A percentile compares a stretch with the other conserved stretches of the same genome.
Conservation (phyloP, 1,139 yeast species). For the Saccharomyces hybrid region DNA sequence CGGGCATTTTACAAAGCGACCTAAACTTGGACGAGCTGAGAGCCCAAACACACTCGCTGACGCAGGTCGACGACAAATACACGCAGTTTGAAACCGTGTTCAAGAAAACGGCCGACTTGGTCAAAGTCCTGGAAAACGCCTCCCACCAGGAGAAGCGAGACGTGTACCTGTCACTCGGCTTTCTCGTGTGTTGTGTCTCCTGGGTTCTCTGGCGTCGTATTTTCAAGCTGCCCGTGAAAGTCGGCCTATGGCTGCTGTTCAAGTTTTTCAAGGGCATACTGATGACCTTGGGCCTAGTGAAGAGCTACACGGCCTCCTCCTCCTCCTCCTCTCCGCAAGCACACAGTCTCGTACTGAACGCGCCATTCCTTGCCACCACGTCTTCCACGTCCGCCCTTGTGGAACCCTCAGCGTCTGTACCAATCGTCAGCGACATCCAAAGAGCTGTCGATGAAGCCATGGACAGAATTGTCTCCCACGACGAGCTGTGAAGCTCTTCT, state of each 20-base stretch:
- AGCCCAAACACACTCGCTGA: constrained; percentile 47
- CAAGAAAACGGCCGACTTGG: constrained; percentile 44
- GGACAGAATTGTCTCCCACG: constrained; percentile 21
- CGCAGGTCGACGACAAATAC: constrained; percentile 41
- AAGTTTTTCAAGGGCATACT: constrained; percentile 35
- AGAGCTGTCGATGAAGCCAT: constrained; percentile 23
- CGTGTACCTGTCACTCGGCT: constrained; percentile 46
- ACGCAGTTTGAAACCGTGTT: constrained; percentile 41
- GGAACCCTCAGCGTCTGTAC: neutral
- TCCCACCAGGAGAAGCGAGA: constrained; percentile 48
- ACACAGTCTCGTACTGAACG: neutral
- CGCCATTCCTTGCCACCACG: neutral
- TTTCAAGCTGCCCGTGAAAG: constrained; percentile 42
- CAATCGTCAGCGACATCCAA: constrained; percentile 8
- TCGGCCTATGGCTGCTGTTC: constrained; percentile 44
- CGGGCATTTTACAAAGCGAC: constrained; percentile 52
- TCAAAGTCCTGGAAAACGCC: constrained; percentile 42
- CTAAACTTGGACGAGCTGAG: constrained; percentile 51
- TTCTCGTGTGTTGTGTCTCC: constrained; percentile 41
- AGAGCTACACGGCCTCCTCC: constrained; percentile 4
- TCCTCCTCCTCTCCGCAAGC: constrained; percentile 1
- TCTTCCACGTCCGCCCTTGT: constrained; percentile 2
- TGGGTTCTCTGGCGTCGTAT: constrained; percentile 56
- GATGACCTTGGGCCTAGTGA: constrained; percentile 26
- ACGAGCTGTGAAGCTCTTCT: constrained; percentile 15